Conservation (phyloP, 345 rosid species). For the Excoecaria cochinchinensis region DNA sequence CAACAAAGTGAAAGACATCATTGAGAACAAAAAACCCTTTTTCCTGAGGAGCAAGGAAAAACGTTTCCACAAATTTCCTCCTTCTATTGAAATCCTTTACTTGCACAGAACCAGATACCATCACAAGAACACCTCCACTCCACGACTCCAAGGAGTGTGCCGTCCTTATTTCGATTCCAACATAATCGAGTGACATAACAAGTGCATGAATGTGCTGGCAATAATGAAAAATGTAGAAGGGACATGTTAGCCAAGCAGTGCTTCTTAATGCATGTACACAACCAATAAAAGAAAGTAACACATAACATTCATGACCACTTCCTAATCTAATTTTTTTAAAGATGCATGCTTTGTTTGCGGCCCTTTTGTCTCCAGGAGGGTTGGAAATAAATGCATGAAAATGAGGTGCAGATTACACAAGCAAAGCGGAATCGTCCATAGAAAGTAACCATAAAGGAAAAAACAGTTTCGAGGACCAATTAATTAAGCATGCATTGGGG, state of each 20-base stretch:
- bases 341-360: neutral
- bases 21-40: conserved; percentile 36
- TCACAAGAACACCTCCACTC: conserved; percentile 32
- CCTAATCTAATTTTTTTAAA: no score
- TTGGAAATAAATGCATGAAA: neutral
- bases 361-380: no score
- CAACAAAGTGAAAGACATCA: conserved; percentile 32
- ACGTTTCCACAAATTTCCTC: conserved; percentile 33
- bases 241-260: neutral
- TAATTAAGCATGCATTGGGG: neutral
- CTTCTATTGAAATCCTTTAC: conserved; percentile 14
- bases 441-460: neutral
- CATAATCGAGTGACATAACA: conserved; percentile 25
- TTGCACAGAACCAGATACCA: conserved; percentile 26
- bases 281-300: neutral
- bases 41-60: conserved; percentile 36
- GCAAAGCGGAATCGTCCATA: neutral
- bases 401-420: neutral
- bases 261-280: neutral
- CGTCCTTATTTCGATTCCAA: conserved; percentile 27
- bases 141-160: conserved; percentile 29
- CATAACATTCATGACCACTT: neutral
- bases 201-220: conserved; percentile 32
- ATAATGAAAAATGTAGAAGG: conserved; percentile 2
- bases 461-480: neutral